Percentiles rank a stretch among this genome's conserved stretches.
phyloP scores from a whole-genome alignment of 2,329 filamentous ascomycete species.

The Neobulgaria alba region DNA sequence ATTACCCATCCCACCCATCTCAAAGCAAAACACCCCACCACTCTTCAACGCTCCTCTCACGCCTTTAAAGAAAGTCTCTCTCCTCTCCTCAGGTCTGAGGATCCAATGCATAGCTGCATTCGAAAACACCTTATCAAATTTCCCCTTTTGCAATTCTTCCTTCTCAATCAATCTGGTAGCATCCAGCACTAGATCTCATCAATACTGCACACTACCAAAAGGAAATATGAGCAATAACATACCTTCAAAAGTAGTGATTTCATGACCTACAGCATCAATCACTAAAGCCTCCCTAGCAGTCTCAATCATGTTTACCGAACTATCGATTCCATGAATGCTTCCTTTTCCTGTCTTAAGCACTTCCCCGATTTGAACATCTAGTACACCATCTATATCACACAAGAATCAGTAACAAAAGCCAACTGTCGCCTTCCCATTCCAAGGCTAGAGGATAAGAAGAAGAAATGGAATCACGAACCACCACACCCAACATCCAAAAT shows the following conservation, averaged over 20 bases:
- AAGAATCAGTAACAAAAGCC: too few relatives aligned
- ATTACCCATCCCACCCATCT: slow-evolving; percentile 66
- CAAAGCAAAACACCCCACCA: slow-evolving; percentile 53
- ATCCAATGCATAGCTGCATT: slow-evolving; percentile 60
- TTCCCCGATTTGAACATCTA: slow-evolving; percentile 45
- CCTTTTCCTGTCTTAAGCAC: slow-evolving; percentile 38
- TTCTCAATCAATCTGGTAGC: slow-evolving; percentile 33
- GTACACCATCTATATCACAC: slow-evolving; percentile 45
- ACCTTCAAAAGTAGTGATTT: slow-evolving; percentile 24
- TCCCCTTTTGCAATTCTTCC: slow-evolving; percentile 30
- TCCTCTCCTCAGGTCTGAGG: slow-evolving; percentile 36
- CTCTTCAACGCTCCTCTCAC: slow-evolving; percentile 44
- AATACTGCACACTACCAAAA: neutral
- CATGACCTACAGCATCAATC: slow-evolving; percentile 5
- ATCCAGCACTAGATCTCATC: slow-evolving; percentile 35
- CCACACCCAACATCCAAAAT: slow-evolving; percentile 58
- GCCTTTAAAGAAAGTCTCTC: slow-evolving; percentile 43
- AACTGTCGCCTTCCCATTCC: too few relatives aligned
- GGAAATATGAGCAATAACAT: neutral
- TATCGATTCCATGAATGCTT: slow-evolving; percentile 48
- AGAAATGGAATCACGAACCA: slow-evolving; percentile 33
- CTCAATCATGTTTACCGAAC: slow-evolving; percentile 49
- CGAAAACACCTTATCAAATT: slow-evolving; percentile 50
- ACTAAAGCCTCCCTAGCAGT: slow-evolving; percentile 36
- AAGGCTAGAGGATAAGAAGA: neutral